phyloP scores from a whole-genome alignment of 768 basidiomycete genomes.

The Dentipellis fragilis region DNA sequence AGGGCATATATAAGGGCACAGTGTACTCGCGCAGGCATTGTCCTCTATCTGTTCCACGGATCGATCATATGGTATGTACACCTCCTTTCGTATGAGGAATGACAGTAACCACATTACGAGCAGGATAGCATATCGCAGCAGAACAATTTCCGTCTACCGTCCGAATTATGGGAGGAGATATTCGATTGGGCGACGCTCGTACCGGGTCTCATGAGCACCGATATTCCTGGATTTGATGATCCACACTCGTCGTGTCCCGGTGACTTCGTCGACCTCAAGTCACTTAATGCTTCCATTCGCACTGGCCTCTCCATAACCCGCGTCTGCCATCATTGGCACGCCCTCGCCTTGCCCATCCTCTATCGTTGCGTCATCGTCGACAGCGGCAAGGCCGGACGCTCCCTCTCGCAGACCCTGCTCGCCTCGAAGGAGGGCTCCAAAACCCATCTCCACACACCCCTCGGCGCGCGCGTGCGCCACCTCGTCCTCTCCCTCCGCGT shows the following conservation, averaged over 20 bases:
- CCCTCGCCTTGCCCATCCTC: neutral
- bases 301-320: neutral
- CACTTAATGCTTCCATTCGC: neutral
- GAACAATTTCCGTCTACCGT: neutral
- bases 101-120: too few species aligned
- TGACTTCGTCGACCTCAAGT: neutral
- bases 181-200: neutral
- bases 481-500: neutral
- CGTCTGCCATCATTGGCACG: neutral
- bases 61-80: too few species aligned
- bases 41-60: too few species aligned
- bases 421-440: neutral
- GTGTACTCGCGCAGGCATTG: too few species aligned
- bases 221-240: neutral
- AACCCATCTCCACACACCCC: neutral
- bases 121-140: too few species aligned
- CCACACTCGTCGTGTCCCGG: neutral
- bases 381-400: neutral
- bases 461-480: neutral
- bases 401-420: neutral
- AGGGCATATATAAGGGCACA: too few species aligned
- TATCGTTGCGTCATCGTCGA: slow-evolving; percentile 1
- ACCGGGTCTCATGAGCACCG: neutral
- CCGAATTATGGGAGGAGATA: neutral
- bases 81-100: too few species aligned